Base-by-base conservation (phyloP, 2,329 filamentous ascomycete species). In the Dothideomycetidae sp. region DNA sequence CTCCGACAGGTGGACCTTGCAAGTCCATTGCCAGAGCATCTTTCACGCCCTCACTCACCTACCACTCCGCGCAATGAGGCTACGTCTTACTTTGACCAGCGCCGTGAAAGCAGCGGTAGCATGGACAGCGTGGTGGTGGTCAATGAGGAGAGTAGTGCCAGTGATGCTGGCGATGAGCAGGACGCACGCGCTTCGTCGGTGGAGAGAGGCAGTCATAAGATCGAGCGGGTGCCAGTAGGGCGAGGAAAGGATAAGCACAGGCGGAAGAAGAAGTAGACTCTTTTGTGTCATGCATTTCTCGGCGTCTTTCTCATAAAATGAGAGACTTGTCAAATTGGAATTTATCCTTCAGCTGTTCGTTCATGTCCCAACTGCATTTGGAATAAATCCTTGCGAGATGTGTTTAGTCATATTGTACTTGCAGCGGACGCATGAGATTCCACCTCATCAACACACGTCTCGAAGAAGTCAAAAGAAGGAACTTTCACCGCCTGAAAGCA, bases 1-100 rank as follows among this genome's bases (percentile, higher is more conserved):
- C 32, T 52, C 13, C 44, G 53, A 5, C 46, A 53, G 21, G 46
- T 46, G 19, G 21, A 26, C 21, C 50, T 52, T 5, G 34, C 41
- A 7, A 33, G 40, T 17, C 36, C 36, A 12, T 19, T 38, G 2
- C 14, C 15, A 5, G 36, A 38, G 29, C 31, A 38, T 26, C 36
- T 29, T 18, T 11, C 28, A 14, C 35, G 28, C 9, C 28, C 28
- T 10, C 23, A 37, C 16, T 30, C 23, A 14, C 16, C 29, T 5
- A 19, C 16, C 26, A 5, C 12, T 11, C 5, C 33, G 14, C 39
- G 26, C 19, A 17, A 28, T 21, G 33, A 39, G 15, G 23, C 26
- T 13, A 26, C 28, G 26, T 21, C 26, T 14, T 13, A 12, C 5
- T 16, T 34, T 12, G 31, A 30, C 34, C n/a, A 30, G 4, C 14